Percentiles rank a stretch among this genome's conserved stretches.
Conservation (phyloP, 768 basidiomycete genomes). For the Suillus americanus region DNA sequence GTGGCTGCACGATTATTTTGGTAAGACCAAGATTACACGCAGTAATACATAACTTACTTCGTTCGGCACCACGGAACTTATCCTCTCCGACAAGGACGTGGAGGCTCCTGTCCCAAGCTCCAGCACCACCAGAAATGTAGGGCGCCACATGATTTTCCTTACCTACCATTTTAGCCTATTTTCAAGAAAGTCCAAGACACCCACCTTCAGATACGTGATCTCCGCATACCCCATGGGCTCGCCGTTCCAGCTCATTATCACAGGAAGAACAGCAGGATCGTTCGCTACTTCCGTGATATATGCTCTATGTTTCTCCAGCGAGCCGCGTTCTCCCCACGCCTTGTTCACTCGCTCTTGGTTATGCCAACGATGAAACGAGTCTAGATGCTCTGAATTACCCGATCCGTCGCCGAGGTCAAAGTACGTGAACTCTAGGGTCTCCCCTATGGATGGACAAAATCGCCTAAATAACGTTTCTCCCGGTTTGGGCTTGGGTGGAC, state of each 20-base stretch:
- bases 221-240: constrained; percentile 45
- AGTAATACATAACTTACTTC: constrained; percentile 34
- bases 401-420: constrained; percentile 23
- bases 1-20: constrained; percentile 8
- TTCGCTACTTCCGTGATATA: constrained; percentile 37
- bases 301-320: constrained; percentile 41
- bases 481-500: constrained; percentile 45
- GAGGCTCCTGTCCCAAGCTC: constrained; percentile 36
- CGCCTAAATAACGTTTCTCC: constrained; percentile 41
- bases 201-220: constrained; percentile 46
- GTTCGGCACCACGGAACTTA: constrained; percentile 41
- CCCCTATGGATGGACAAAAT: constrained; percentile 34
- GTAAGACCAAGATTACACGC: neutral
- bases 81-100: constrained; percentile 49
- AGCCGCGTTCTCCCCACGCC: constrained; percentile 47
- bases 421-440: constrained; percentile 29
- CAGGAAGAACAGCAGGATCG: constrained; percentile 39
- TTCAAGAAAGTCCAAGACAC: constrained; percentile 12
- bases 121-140: constrained; percentile 26
- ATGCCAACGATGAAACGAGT: constrained; percentile 49
- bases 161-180: neutral
- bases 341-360: constrained; percentile 46
- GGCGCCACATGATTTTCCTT: constrained; percentile 23
- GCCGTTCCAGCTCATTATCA: constrained; percentile 49
- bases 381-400: constrained; percentile 33